phyloP scores from a whole-genome alignment of 805 yeast genomes.

The Candida awuae region DNA sequence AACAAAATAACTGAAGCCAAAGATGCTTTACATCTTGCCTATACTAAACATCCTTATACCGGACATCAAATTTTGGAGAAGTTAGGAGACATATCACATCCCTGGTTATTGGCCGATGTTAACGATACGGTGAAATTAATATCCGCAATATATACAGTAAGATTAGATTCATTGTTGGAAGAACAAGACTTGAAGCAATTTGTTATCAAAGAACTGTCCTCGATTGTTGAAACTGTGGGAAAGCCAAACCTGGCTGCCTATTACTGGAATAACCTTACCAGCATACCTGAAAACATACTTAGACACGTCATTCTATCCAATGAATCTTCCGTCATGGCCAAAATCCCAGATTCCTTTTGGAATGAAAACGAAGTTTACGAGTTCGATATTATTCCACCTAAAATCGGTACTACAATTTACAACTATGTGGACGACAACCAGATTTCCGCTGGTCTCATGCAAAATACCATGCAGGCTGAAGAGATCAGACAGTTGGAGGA shows the following conservation, averaged over 20 bases:
- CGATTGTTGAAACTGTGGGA: conserved; percentile 11
- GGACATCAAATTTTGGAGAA: conserved; percentile 42
- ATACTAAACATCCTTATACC: conserved; percentile 47
- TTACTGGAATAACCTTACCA: conserved; percentile 18
- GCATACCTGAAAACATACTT: conserved; percentile 53
- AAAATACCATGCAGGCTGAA: conserved; percentile 18
- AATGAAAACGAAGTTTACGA: conserved; percentile 54
- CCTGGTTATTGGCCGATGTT: conserved; percentile 22
- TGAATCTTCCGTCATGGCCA: conserved; percentile 63
- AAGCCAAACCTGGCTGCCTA: conserved; percentile 14
- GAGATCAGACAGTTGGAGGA: conserved; percentile 22
- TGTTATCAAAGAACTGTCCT: conserved; percentile 16
- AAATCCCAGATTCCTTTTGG: conserved; percentile 57
- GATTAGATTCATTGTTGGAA: conserved; percentile 50
- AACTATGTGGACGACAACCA: conserved; percentile 41
- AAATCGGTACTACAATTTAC: conserved; percentile 35
- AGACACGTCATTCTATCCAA: conserved; percentile 66
- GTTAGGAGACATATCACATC: conserved; percentile 32
- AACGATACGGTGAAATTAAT: conserved; percentile 34
- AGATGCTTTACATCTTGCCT: conserved; percentile 41
- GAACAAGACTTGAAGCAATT: conserved; percentile 39
- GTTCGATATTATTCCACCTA: conserved; percentile 68
- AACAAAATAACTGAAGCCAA: conserved; percentile 37
- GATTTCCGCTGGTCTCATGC: conserved; percentile 34
- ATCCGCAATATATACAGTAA: conserved; percentile 49